Evolutionary conservation across 1,284 basidiomycete species (phyloP), one percentile per base, ranked within the genome.

Genomic region (Omphalotus olearius): DNA sequence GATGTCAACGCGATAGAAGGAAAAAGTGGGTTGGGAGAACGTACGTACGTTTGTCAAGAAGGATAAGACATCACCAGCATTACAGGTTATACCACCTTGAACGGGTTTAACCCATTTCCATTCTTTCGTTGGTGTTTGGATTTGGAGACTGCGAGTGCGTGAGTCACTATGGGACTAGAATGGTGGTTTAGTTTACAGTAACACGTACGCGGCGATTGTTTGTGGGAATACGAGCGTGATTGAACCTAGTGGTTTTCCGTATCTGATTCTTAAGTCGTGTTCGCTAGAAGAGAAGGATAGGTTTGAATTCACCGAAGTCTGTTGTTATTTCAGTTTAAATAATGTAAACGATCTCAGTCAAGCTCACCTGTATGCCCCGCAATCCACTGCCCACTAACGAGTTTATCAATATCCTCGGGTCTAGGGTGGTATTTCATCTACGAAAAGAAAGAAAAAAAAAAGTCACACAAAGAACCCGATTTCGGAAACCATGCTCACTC

Each of bases 101-200:
- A 64, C 57, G 17, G 54, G 59, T 40, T 61, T 64, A 13, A 64
- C 58, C 58, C 60, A 64, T 47, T 64, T 64, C 64, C 64, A 65
- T 49, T 64, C 57, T 18, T 59, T 56, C 9, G 50, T 47, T 1
- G 62, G 58, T n/a, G 60, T 60, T 30, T 58, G 60, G 13, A 66
- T 60, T 54, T 66, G 64, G 2, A 65, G 61, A 16, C 64, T 61
- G 38, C 17, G 18, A 17, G 2, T n/a, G n/a, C n/a, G n/a, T n/a
- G n/a, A 47, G 5, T 4, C 26, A 28, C 5, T 28, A 28, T 28
- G 26, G 10, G 10, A 28, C 26, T 10, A 4, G 10, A 10, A 28
- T 5, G 10, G 26, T 28, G 10, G 5, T 28, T 28, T 10, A 28
- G 26, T 10, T 5, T 10, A 10, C 26, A 46, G 10, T 38, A 7